A percentile compares a stretch with the other conserved stretches of the same genome.
phyloP scores from a whole-genome alignment of 371 early-diverging fungal species.

The Actinomortierella ambigua region DNA sequence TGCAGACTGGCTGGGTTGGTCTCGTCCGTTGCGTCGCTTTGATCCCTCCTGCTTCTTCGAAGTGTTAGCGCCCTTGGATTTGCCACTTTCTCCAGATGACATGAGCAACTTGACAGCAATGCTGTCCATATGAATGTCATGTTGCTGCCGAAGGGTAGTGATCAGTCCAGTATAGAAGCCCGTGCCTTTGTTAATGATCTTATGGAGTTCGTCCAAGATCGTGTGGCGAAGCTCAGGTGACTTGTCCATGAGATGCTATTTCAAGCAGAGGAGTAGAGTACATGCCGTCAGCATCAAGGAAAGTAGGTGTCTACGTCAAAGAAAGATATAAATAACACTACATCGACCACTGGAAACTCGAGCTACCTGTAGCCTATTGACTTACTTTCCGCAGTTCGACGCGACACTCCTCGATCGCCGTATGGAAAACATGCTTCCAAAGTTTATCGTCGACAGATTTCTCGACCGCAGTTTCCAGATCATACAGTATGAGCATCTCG shows the following conservation, averaged over 20 bases:
- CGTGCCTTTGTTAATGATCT: constrained; percentile 38
- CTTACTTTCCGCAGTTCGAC: constrained; percentile 37
- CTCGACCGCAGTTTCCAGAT: constrained; percentile 43
- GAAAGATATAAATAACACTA: too few species aligned
- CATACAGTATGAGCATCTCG: constrained; percentile 29
- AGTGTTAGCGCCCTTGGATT: too few species aligned
- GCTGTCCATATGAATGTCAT: constrained; percentile 21
- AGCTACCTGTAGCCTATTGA: too few species aligned
- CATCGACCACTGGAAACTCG: too few species aligned
- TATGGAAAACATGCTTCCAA: constrained; percentile 43
- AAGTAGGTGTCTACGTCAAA: too few species aligned
- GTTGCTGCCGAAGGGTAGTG: constrained; percentile 26
- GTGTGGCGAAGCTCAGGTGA: constrained; percentile 14
- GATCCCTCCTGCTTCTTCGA: too few species aligned
- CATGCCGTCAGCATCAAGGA: too few species aligned
- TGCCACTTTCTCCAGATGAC: neutral
- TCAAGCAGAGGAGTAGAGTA: too few species aligned
- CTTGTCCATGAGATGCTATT: too few species aligned
- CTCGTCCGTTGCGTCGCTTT: too few species aligned
- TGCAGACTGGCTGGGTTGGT: too few species aligned
- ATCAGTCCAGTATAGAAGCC: constrained; percentile 41
- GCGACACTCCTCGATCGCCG: constrained; percentile 41
- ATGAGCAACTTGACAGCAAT: constrained; percentile 25
- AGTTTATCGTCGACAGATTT: constrained; percentile 41
- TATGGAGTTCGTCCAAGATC: constrained; percentile 31